phyloP scores from a whole-genome alignment of 2,329 filamentous ascomycete genomes.

The Penicillium olsonii region DNA sequence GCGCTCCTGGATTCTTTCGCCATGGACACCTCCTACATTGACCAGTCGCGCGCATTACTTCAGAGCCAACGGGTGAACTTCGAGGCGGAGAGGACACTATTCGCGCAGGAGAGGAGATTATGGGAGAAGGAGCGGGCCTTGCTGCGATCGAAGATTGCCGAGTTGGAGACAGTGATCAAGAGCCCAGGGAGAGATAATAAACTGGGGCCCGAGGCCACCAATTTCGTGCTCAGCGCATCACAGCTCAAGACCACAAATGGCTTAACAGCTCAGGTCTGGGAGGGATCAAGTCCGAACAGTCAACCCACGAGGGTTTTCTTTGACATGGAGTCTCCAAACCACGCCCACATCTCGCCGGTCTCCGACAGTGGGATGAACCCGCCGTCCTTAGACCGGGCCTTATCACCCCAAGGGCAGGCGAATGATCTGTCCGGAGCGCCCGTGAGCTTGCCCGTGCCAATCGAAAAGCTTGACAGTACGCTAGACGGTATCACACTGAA shows the following conservation, averaged over 20 bases:
- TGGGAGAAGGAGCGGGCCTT: conserved; percentile 48
- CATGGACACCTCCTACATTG: conserved; percentile 40
- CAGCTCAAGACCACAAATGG: conserved; percentile 12
- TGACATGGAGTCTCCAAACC: conserved; percentile 33
- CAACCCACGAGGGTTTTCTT: conserved; percentile 48
- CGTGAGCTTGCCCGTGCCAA: conserved; percentile 44
- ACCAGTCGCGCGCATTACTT: conserved; percentile 43
- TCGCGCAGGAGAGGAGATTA: conserved; percentile 45
- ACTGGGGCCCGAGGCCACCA: conserved; percentile 12
- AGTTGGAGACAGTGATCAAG: conserved; percentile 41
- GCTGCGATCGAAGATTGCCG: conserved; percentile 43
- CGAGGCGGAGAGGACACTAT: conserved; percentile 43
- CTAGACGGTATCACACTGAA: conserved; percentile 52
- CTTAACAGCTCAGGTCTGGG: conserved; percentile 42
- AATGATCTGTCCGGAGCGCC: conserved; percentile 30
- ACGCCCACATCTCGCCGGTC: conserved; percentile 27
- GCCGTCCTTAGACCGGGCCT: conserved; percentile 42
- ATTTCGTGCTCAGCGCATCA: conserved; percentile 14
- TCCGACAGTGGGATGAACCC: conserved; percentile 33
- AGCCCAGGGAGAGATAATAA: conserved; percentile 10
- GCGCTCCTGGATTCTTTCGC: conserved; percentile 22
- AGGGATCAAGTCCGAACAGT: conserved; percentile 42
- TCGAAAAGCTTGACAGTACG: conserved; percentile 48
- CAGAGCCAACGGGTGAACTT: conserved; percentile 41
- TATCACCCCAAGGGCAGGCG: conserved; percentile 40